Evolutionary conservation across 2,329 filamentous ascomycete species (phyloP), one percentile per base, ranked within the genome.

Genomic region (Hymenoscyphus occultus): DNA sequence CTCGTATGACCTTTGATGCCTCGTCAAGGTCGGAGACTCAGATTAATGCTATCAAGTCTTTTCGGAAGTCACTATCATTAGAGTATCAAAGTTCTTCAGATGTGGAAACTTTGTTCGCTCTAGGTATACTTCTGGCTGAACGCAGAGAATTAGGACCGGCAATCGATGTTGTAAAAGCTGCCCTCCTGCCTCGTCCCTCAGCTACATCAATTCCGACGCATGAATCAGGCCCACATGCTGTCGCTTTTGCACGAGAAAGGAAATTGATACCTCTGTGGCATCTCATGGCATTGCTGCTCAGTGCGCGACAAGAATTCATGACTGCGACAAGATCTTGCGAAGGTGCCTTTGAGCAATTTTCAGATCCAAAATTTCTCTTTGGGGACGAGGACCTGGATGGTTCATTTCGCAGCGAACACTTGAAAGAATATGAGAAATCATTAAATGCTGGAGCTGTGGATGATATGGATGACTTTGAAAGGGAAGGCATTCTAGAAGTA

Each of bases 271-370:
- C 93, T 2, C 78, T 97, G 31, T 97, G 95, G 93, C 95, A 99
- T 80, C 82, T 99, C 16, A 83, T 99, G 58, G 89, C 92, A 0
- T 82, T 99, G 31, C 82, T 98, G 28, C 79, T 98, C 39, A 97
- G 92, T 70, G 92, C 93, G 0, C 88, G 91, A 69, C 90, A 96
- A 70, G 93, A 97, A 68, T 96, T 91, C 72, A 80, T 86, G 60
- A 90, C 91, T 76, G 93, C 95, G 1, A 84, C 86, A 35, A 88
- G 89, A 72, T 90, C 93, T 39, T 98, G 93, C 71, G 92, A 96
- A 74, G 93, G 92, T 32, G 93, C 93, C 3, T 90, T 98, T 74
- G 93, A 97, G 70, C 92, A 96, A 74, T 96, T 97, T 72, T 87
- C 89, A 62, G 88, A 92, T 67, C 84, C 88, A 0, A 77, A 84